Evolutionary conservation across 352 stramenopile species (phyloP).

Genomic region (Phytopythium kandeliae): DNA sequence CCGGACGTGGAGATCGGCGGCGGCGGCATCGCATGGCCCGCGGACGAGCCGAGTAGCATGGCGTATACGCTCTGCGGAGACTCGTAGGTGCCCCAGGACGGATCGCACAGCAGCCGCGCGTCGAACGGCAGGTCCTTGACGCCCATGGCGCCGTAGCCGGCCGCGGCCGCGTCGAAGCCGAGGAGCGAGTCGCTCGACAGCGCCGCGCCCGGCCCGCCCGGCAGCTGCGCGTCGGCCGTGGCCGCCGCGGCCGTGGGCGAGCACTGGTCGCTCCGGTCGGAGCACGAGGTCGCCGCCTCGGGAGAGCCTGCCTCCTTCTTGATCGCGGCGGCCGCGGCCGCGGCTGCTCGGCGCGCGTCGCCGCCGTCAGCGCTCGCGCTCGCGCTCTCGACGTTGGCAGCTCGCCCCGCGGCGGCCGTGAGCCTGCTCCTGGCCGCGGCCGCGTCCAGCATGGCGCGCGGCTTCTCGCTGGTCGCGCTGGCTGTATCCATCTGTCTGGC

Average conservation of each 20-base stretch:
- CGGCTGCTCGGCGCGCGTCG: neutral
- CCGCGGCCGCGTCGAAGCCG: constrained; percentile 14
- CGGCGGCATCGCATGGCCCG: constrained; percentile 21
- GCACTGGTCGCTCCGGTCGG: constrained; percentile 3
- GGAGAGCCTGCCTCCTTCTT: neutral
- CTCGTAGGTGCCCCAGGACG: constrained; percentile 30
- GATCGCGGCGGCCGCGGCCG: neutral
- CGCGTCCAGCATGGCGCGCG: neutral
- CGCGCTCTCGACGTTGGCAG: neutral
- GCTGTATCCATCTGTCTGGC: constrained; percentile 5
- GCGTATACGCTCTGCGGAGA: constrained; percentile 53
- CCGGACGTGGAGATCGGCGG: constrained; percentile 12
- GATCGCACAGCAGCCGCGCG: constrained; percentile 35
- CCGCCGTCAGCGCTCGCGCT: neutral
- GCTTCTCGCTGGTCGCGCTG: constrained; percentile 1
- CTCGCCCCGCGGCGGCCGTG: neutral
- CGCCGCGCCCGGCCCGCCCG: neutral
- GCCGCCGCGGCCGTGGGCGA: neutral
- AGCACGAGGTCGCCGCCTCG: constrained; percentile 1
- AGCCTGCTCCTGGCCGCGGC: neutral
- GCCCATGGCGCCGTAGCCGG: constrained; percentile 11
- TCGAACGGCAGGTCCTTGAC: constrained; percentile 46
- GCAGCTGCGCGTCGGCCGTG: neutral
- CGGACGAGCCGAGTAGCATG: constrained; percentile 25
- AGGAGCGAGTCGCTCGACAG: neutral